These are phyloP conservation scores for Biscogniauxia sp. DNA, from an alignment of 2,329 filamentous ascomycete species.

Conservation along the genomic window DNA sequence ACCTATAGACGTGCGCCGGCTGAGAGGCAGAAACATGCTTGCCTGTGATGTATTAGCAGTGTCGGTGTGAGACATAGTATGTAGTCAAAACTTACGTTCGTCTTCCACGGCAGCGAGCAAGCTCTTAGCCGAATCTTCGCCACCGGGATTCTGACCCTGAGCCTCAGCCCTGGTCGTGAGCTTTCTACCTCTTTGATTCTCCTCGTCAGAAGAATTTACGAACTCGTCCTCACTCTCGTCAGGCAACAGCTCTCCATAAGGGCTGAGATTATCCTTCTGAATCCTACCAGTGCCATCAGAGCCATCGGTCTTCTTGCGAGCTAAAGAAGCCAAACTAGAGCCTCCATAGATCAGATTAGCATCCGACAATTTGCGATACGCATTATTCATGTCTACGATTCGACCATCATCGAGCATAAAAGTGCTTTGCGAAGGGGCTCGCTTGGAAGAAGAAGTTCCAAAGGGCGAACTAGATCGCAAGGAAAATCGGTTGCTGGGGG, in stretches of 20 bases:
- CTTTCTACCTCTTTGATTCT: constrained; percentile 61
- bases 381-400: constrained; percentile 64
- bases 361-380: constrained; percentile 70
- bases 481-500: constrained; percentile 50
- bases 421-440: constrained; percentile 34
- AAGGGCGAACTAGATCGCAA: constrained; percentile 48
- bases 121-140: constrained; percentile 44
- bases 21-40: constrained; percentile 49
- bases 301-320: constrained; percentile 52
- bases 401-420: constrained; percentile 60
- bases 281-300: constrained; percentile 52
- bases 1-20: constrained; percentile 54
- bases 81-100: constrained; percentile 61
- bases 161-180: constrained; percentile 48
- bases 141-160: constrained; percentile 35
- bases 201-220: constrained; percentile 60
- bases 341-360: constrained; percentile 64
- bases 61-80: not conserved
- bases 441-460: constrained; percentile 34
- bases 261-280: constrained; percentile 64
- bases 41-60: constrained; percentile 38
- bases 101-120: constrained; percentile 73
- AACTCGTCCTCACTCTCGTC: constrained; percentile 66
- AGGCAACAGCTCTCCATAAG: constrained; percentile 62
- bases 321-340: constrained; percentile 60